A percentile compares a stretch with the other conserved stretches of the same genome.
Evolutionary conservation across 1,139 yeast genomes (phyloP).

Genomic region (Dujonia santamariae): DNA sequence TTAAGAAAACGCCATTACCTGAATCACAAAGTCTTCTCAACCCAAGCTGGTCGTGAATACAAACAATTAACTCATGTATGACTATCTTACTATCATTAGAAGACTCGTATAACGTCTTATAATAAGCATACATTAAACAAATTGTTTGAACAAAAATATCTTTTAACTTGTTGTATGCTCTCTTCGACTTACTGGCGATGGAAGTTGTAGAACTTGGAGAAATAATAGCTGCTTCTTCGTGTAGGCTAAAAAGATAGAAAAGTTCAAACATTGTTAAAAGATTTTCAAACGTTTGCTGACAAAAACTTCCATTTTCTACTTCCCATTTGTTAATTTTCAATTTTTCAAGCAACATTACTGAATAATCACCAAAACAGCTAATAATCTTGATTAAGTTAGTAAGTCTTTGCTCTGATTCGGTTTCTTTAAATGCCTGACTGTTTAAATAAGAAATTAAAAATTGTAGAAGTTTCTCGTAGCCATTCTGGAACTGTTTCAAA

Average conservation of each 20-base stretch:
- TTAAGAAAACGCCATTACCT: constrained; percentile 60
- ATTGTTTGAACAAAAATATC: constrained; percentile 47
- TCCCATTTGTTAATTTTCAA: constrained; percentile 22
- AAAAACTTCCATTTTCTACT: constrained; percentile 10
- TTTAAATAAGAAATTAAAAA: constrained; percentile 23
- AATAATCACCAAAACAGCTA: constrained; percentile 30
- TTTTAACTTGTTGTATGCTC: constrained; percentile 43
- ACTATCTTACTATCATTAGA: constrained; percentile 9
- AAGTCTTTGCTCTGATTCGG: constrained; percentile 12
- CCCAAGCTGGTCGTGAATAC: constrained; percentile 76
- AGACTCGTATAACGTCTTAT: constrained; percentile 12
- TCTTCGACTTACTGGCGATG: constrained; percentile 23
- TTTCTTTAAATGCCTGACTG: constrained; percentile 11
- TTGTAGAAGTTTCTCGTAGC: constrained; percentile 48
- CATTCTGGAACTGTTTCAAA: constrained; percentile 42
- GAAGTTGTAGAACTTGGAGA: constrained; percentile 31
- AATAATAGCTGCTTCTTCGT: constrained; percentile 49
- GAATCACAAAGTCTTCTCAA: constrained; percentile 64
- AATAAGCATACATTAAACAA: constrained; percentile 37
- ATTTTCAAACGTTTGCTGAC: constrained; percentile 11
- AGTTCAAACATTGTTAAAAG: constrained; percentile 34
- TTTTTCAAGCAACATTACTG: constrained; percentile 20
- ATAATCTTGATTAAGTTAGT: constrained; percentile 25
- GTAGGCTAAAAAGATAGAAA: constrained; percentile 42
- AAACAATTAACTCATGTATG: constrained; percentile 46